Evolutionary conservation across 2,329 filamentous ascomycete genomes (phyloP), one percentile per base, ranked within the genome.

Genomic region (Phoma sp.): DNA sequence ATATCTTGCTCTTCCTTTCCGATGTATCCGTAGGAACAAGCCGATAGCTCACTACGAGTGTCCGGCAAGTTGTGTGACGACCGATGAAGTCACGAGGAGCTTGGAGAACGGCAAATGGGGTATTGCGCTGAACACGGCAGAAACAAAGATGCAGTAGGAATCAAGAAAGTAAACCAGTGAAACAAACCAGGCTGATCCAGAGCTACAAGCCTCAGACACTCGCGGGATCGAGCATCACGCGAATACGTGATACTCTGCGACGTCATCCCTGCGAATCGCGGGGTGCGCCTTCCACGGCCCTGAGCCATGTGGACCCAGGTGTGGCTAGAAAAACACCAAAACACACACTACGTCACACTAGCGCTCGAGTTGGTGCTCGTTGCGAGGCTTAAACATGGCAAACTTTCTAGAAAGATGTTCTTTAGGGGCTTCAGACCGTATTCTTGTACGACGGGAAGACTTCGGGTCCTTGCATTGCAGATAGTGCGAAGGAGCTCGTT

Each of bases 191-290:
- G 21, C 12, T 26, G 12, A 20, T 29, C 45, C 42, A 23, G 38
- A 33, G 25, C 34, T 20, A n/a, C 50, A 54, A 56, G 51, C 39
- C 38, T 36, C 43, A 20, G 33, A 28, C 26, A 33, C 38, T 18
- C 28, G 32, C 37, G 14, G 32, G 15, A 25, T 29, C 39, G 38
- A 45, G 37, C 30, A 36, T 53, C 32, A 40, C 39, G 17, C 46
- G 45, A 29, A 45, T 49, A 32, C 42, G 45, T 39, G 39, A 23
- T 45, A 28, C 21, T 37, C 25, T 29, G 14, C 39, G 39, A 54
- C 45, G 51, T 54, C 51, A 54, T 54, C 51, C 51, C 40, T 45
- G 51, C 46, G 7, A 45, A 45, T 36, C 45, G 39, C 39, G 45
- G 51, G 51, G 45, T 40, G 34, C 45, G 32, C 50, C 32, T 48